Percentiles rank a stretch among this genome's conserved stretches.
Evolutionary conservation across 2,329 filamentous ascomycete genomes (phyloP).

Genomic region (Fusarium staphyleae): DNA sequence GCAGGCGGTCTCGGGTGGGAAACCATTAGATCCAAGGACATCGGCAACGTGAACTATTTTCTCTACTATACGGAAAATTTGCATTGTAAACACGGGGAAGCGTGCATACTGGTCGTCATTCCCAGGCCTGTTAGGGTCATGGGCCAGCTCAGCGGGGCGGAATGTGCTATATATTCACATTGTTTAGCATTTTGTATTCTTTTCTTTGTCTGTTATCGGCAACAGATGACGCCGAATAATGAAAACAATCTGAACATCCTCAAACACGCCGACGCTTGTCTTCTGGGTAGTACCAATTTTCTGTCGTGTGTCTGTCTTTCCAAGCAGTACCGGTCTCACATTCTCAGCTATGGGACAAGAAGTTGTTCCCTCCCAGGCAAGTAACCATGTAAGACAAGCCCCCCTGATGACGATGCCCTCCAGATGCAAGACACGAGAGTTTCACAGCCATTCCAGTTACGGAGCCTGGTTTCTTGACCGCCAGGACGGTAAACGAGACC

Average conservation of each 20-base stretch:
- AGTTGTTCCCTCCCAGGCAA: too few relatives aligned
- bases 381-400: neutral
- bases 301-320: too few relatives aligned
- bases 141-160: constrained; percentile 1
- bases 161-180: constrained; percentile 11
- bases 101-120: constrained; percentile 1
- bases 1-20: constrained; percentile 6
- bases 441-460: constrained; percentile 23
- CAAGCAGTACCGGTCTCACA: neutral
- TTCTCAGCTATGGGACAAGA: constrained; percentile 12
- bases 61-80: neutral
- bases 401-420: neutral
- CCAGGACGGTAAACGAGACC: neutral
- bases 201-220: neutral
- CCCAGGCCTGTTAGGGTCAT: neutral
- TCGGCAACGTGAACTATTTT: constrained; percentile 9
- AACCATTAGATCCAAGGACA: constrained; percentile 18
- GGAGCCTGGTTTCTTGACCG: constrained; percentile 3
- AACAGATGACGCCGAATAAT: constrained; percentile 4
- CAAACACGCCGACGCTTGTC: neutral
- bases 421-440: constrained; percentile 22
- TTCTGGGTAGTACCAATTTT: too few relatives aligned
- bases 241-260: neutral
- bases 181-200: neutral
- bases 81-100: constrained; percentile 7